Percentiles rank a stretch among this genome's conserved stretches.
Conservation (phyloP, 768 basidiomycete genomes). For the Hirschioporus abietinus region DNA sequence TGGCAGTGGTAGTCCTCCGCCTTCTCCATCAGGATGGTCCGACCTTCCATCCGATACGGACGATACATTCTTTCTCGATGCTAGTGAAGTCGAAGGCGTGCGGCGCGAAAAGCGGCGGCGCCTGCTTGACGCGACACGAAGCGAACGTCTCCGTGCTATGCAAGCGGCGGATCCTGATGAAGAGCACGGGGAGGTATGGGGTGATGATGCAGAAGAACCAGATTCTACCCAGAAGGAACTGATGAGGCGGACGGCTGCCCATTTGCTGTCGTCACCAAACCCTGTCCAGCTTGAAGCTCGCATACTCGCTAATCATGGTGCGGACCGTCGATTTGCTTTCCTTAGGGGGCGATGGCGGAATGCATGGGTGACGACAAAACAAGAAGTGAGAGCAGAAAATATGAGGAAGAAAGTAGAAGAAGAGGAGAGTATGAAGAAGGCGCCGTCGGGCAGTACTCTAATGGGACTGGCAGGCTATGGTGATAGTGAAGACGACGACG, state of each 20-base stretch:
- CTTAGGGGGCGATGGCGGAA: conserved; percentile 69
- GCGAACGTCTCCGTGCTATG: conserved; percentile 62
- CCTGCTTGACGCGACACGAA: conserved; percentile 51
- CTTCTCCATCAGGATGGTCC: conserved; percentile 67
- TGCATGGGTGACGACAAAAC: conserved; percentile 57
- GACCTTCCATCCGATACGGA: conserved; percentile 83
- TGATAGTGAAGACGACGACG: conserved; percentile 43
- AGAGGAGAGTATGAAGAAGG: conserved; percentile 19
- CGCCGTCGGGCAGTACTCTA: conserved; percentile 30
- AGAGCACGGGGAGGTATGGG: conserved; percentile 48
- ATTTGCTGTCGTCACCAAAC: conserved; percentile 67
- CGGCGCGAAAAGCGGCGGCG: conserved; percentile 62
- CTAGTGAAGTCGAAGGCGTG: conserved; percentile 61
- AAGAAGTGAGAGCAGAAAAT: conserved; percentile 30
- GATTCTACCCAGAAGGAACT: conserved; percentile 54
- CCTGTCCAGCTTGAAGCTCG: conserved; percentile 81
- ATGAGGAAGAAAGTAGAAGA: conserved; percentile 16
- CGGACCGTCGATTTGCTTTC: conserved; percentile 76
- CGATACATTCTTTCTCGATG: conserved; percentile 77
- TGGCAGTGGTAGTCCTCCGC: conserved; percentile 12
- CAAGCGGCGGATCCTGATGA: conserved; percentile 36
- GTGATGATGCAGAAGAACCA: conserved; percentile 71
- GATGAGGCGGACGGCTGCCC: conserved; percentile 70
- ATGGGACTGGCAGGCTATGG: conserved; percentile 57
- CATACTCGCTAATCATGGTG: conserved; percentile 81